Evolutionary conservation across 2,329 filamentous ascomycete genomes (phyloP).

Genomic region (Calonectria montana): DNA sequence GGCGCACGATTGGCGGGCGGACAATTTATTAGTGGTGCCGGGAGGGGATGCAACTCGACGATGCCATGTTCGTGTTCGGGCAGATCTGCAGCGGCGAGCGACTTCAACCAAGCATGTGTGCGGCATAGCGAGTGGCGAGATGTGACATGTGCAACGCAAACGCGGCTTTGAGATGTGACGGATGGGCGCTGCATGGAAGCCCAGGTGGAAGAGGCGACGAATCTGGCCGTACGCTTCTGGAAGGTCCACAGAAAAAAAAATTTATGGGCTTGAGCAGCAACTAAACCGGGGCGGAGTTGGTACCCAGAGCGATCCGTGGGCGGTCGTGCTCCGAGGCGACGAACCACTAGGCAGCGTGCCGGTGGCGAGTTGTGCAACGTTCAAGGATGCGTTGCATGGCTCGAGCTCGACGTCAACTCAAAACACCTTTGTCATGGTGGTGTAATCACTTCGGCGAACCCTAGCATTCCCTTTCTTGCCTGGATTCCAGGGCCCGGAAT

Average conservation of each 20-base stretch:
- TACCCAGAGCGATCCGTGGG: slow-evolving; percentile 12
- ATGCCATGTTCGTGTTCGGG: slow-evolving; percentile 1
- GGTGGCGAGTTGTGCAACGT: slow-evolving; percentile 7
- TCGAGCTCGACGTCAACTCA: not conserved
- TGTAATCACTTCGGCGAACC: not conserved
- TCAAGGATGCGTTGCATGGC: not conserved
- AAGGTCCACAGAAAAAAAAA: slow-evolving; percentile 10
- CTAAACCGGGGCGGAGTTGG: slow-evolving; percentile 6
- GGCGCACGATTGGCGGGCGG: slow-evolving; percentile 2
- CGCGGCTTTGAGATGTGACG: not conserved
- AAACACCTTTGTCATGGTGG: not conserved
- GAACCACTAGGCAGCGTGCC: slow-evolving; percentile 10
- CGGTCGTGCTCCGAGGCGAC: slow-evolving; percentile 3
- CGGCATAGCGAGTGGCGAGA: slow-evolving; percentile 10
- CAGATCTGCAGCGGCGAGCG: slow-evolving; percentile 4
- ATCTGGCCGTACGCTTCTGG: slow-evolving; percentile 20
- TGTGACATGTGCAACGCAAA: not conserved
- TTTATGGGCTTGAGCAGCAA: slow-evolving; percentile 7
- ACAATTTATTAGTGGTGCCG: slow-evolving; percentile 4
- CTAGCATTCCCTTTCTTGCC: not conserved
- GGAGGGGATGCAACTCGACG: slow-evolving; percentile 1
- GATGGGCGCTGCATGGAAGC: slow-evolving; percentile 21
- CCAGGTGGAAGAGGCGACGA: slow-evolving; percentile 14
- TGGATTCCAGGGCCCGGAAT: not conserved
- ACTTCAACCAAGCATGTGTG: not conserved